Evolutionary conservation across 176 grass and related monocot species (phyloP).

Genomic region (Rhynchospora tenuis): DNA sequence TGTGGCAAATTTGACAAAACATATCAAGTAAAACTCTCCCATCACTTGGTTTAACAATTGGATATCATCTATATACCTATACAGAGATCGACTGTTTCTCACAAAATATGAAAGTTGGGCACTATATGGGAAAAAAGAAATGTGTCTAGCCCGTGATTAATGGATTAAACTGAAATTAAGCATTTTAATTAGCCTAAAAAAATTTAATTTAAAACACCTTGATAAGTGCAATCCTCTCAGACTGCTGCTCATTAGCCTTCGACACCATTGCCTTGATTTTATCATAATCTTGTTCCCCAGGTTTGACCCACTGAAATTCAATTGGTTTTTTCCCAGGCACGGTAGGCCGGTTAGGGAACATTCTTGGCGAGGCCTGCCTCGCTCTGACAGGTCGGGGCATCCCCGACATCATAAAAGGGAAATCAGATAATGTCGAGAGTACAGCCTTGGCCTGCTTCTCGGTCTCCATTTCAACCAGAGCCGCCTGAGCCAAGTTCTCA

Average conservation of each 20-base stretch:
- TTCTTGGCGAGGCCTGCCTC: constrained; percentile 32
- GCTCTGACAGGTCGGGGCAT: constrained; percentile 75
- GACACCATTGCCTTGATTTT: constrained; percentile 34
- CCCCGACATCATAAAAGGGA: constrained; percentile 71
- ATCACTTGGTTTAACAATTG: neutral
- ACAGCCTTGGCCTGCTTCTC: constrained; percentile 41
- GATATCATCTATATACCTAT: neutral
- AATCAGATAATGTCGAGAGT: constrained; percentile 39
- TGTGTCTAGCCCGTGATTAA: neutral
- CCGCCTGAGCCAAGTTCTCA: constrained; percentile 45
- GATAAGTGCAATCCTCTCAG: constrained; percentile 53
- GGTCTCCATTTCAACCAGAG: constrained; percentile 61
- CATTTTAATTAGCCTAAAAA: neutral
- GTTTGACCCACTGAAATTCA: constrained; percentile 26
- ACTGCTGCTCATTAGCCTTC: constrained; percentile 42
- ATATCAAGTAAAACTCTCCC: neutral
- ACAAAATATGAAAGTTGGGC: neutral
- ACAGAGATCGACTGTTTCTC: neutral
- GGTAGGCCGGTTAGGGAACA: constrained; percentile 51
- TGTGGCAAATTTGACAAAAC: neutral
- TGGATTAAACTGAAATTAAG: neutral
- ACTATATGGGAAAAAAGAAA: neutral
- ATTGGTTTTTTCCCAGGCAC: constrained; percentile 37
- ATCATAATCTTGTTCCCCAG: constrained; percentile 15
- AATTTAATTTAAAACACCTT: constrained; percentile 40